Evolutionary conservation across 176 grass and related monocot genomes (phyloP).

Genomic region (Metroxylon sagu): DNA sequence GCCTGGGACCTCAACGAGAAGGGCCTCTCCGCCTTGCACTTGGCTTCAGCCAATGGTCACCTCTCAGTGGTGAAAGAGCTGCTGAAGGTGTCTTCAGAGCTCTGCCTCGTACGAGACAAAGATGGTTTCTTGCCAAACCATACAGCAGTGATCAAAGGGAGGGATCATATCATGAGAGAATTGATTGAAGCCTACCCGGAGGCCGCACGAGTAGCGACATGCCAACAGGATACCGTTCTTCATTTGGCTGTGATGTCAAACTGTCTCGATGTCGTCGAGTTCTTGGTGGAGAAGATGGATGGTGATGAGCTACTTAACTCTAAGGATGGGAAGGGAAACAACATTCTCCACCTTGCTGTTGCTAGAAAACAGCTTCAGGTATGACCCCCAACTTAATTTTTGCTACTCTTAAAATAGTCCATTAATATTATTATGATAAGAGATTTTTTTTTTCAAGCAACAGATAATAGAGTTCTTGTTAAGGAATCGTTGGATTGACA

Average conservation of each 20-base stretch:
- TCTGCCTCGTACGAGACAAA: constrained; percentile 5
- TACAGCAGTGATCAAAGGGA: constrained; percentile 6
- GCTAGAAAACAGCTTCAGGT: constrained; percentile 1
- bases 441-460: background rate
- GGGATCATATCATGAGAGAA: background rate
- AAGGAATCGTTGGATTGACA: background rate
- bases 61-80: background rate
- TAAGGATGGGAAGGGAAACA: constrained; percentile 12
- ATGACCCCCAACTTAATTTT: background rate
- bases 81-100: background rate
- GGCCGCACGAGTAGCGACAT: background rate
- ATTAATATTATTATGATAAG: too few species aligned
- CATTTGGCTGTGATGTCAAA: constrained; percentile 12
- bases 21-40: constrained; percentile 3
- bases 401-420: background rate
- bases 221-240: constrained; percentile 1
- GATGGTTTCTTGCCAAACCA: constrained; percentile 8
- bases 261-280: background rate
- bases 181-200: background rate
- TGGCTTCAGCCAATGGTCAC: constrained; percentile 13
- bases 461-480: background rate
- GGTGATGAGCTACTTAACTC: background rate
- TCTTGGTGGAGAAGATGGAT: background rate
- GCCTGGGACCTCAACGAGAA: background rate
- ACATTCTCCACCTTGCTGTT: constrained; percentile 14